These are phyloP conservation scores for Sphagnum tenellum DNA, from an alignment of 225 moss, liverwort and hornwort species.

Conservation along the genomic window DNA sequence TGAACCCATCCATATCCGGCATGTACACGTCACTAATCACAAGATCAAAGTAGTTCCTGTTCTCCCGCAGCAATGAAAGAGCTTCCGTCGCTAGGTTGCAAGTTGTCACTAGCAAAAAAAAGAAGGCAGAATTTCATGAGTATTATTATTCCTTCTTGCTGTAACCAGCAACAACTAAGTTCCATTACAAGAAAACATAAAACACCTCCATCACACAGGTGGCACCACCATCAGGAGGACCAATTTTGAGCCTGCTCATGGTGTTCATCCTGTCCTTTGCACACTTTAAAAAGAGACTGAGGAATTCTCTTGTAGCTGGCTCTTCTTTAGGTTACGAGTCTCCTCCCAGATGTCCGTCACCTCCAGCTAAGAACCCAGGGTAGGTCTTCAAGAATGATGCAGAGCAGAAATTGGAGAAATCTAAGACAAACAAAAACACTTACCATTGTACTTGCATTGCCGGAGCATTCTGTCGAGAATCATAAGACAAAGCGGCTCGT, in stretches of 20 bases:
- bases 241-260: too few species aligned
- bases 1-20: constrained; percentile 99
- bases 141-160: too few species aligned
- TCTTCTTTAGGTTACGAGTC: not conserved
- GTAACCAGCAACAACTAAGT: too few species aligned
- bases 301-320: not conserved
- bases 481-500: constrained; percentile 68
- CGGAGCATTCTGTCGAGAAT: constrained; percentile 81
- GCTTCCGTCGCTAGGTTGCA: constrained; percentile 66
- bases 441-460: constrained; percentile 83
- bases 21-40: constrained; percentile 95
- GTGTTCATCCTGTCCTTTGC: not conserved
- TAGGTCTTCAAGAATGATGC: not conserved
- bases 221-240: too few species aligned
- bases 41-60: constrained; percentile 63
- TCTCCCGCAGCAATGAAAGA: constrained; percentile 67
- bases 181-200: too few species aligned
- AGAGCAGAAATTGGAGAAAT: not conserved
- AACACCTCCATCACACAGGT: too few species aligned
- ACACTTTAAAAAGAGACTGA: not conserved
- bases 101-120: constrained; percentile 62
- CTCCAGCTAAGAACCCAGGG: not conserved
- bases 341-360: not conserved
- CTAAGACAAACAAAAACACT: constrained; percentile 5
- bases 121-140: not conserved